A percentile compares a stretch with the other conserved stretches of the same genome.
Evolutionary conservation across 2,329 filamentous ascomycete species (phyloP).

Genomic region (Xylariales sp.): DNA sequence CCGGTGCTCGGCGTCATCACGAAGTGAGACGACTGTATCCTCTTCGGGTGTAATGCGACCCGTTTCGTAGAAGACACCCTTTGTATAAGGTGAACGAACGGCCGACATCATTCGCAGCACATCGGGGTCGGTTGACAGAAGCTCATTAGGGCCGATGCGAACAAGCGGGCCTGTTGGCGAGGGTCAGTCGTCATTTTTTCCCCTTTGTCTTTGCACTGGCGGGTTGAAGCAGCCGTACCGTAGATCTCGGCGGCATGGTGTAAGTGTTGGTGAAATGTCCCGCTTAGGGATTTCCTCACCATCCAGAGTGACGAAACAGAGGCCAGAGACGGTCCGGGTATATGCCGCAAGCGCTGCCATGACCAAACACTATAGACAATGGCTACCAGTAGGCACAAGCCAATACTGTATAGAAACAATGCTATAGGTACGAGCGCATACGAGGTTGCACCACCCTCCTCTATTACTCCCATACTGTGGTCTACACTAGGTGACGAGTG

Average conservation of each 20-base stretch:
- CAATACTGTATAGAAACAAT: slow-evolving; percentile 27
- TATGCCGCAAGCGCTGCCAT: slow-evolving; percentile 48
- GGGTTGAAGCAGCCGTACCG: slow-evolving; percentile 26
- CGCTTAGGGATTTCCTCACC: slow-evolving; percentile 43
- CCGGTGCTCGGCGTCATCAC: slow-evolving; percentile 52
- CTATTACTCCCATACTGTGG: slow-evolving; percentile 27
- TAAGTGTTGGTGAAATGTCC: slow-evolving; percentile 43
- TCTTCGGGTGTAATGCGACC: slow-evolving; percentile 53
- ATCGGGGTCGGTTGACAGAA: slow-evolving; percentile 42
- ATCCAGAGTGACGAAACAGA: slow-evolving; percentile 46
- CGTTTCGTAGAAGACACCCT: slow-evolving; percentile 53
- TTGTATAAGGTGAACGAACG: slow-evolving; percentile 53
- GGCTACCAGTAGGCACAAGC: slow-evolving; percentile 26
- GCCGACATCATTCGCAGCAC: slow-evolving; percentile 49
- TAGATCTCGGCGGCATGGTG: slow-evolving; percentile 39
- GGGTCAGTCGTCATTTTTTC: slow-evolving; percentile 14
- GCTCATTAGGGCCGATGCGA: slow-evolving; percentile 46
- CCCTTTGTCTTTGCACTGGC: slow-evolving; percentile 1
- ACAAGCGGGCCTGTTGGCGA: slow-evolving; percentile 39
- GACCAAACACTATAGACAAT: slow-evolving; percentile 36
- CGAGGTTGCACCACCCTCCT: slow-evolving; percentile 24
- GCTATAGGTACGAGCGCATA: slow-evolving; percentile 19
- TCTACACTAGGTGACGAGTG: neutral
- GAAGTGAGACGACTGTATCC: slow-evolving; percentile 53
- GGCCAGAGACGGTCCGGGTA: slow-evolving; percentile 48